phyloP scores from a whole-genome alignment of 805 yeast species.

The Kregervanrija delftensis region DNA sequence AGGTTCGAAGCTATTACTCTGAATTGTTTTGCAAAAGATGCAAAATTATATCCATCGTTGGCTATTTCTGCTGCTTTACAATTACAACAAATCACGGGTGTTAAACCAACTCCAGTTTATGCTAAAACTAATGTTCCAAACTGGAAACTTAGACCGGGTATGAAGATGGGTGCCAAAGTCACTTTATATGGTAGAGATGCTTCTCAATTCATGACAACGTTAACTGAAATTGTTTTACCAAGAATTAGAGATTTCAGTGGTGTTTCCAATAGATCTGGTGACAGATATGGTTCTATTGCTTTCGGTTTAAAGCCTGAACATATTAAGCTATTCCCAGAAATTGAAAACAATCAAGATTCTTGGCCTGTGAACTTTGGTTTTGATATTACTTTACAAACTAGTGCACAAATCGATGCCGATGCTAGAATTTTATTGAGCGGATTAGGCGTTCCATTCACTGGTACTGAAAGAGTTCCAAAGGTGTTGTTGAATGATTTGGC shows the following conservation, averaged over 20 bases:
- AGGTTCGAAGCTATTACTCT: slow-evolving; percentile 58
- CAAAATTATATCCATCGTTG: slow-evolving; percentile 61
- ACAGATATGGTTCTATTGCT: slow-evolving; percentile 75
- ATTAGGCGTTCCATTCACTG: slow-evolving; percentile 72
- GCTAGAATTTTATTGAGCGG: slow-evolving; percentile 82
- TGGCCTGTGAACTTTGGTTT: slow-evolving; percentile 86
- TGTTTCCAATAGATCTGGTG: slow-evolving; percentile 71
- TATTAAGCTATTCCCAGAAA: slow-evolving; percentile 83
- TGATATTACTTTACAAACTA: slow-evolving; percentile 76
- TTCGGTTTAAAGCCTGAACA: slow-evolving; percentile 78
- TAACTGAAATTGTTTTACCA: slow-evolving; percentile 90
- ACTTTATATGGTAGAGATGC: slow-evolving; percentile 72
- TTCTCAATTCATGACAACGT: slow-evolving; percentile 77
- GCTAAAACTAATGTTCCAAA: slow-evolving; percentile 75
- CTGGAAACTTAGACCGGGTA: slow-evolving; percentile 84
- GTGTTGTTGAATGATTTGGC: slow-evolving; percentile 15
- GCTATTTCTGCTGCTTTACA: slow-evolving; percentile 74
- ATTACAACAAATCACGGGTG: slow-evolving; percentile 91
- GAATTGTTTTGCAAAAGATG: slow-evolving; percentile 70
- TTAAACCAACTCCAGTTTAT: slow-evolving; percentile 64
- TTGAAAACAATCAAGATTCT: slow-evolving; percentile 81
- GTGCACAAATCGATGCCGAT: slow-evolving; percentile 84
- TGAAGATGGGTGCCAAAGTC: slow-evolving; percentile 86
- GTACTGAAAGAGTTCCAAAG: slow-evolving; percentile 37
- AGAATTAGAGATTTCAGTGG: slow-evolving; percentile 85